A percentile compares a stretch with the other conserved stretches of the same genome.
phyloP scores from a whole-genome alignment of 1,284 basidiomycete species.

The Puccinia sorghi region DNA sequence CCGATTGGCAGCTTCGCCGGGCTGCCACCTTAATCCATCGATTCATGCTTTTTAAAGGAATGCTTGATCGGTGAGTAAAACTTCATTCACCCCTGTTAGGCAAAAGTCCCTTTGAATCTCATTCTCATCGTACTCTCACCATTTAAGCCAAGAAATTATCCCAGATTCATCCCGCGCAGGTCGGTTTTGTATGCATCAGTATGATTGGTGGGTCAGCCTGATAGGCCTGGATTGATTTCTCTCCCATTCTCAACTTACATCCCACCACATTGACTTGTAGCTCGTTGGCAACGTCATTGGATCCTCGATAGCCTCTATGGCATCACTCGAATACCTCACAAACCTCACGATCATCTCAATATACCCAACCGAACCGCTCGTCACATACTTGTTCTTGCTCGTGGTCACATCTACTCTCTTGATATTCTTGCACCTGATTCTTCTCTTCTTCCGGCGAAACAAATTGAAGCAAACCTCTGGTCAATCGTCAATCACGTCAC shows the following conservation, averaged over 20 bases:
- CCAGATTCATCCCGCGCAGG: slow-evolving; percentile 64
- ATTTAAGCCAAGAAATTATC: slow-evolving; percentile 62
- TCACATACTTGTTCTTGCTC: slow-evolving; percentile 57
- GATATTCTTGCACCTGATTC: slow-evolving; percentile 53
- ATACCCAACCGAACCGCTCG: slow-evolving; percentile 52
- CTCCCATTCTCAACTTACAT: slow-evolving; percentile 66
- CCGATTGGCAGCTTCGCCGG: slow-evolving; percentile 79
- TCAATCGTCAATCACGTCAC: slow-evolving; percentile 57
- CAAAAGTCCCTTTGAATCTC: background rate
- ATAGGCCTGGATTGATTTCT: slow-evolving; percentile 53
- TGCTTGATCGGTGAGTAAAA: slow-evolving; percentile 66
- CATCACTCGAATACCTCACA: slow-evolving; percentile 57
- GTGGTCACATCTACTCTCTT: slow-evolving; percentile 58
- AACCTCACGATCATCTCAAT: slow-evolving; percentile 58
- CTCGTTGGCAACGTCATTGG: slow-evolving; percentile 50
- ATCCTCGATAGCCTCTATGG: slow-evolving; percentile 56
- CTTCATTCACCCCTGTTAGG: slow-evolving; percentile 40
- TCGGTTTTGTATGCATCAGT: slow-evolving; percentile 65
- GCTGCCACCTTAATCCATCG: slow-evolving; percentile 80
- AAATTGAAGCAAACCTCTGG: slow-evolving; percentile 53
- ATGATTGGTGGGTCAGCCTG: slow-evolving; percentile 60
- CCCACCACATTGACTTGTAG: slow-evolving; percentile 57
- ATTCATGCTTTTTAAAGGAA: slow-evolving; percentile 74
- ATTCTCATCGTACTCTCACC: background rate
- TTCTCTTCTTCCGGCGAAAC: slow-evolving; percentile 13